A percentile compares a stretch with the other conserved stretches of the same genome.
Conservation (phyloP, 495 filamentous ascomycete genomes). For the Aspergillus affinis region DNA sequence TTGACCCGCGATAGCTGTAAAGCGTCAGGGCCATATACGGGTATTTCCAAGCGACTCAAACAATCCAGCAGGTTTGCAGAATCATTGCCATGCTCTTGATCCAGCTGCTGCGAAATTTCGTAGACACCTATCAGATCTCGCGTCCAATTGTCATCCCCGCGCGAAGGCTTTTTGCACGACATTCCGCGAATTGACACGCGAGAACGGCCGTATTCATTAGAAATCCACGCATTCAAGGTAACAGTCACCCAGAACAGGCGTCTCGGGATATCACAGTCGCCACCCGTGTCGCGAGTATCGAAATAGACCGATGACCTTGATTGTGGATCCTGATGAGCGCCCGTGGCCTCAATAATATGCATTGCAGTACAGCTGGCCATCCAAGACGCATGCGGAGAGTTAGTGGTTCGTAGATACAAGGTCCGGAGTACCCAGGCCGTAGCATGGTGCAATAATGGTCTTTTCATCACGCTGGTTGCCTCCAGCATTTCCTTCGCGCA, state of each 20-base stretch:
- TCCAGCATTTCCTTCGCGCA: conserved; percentile 39
- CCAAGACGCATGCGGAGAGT: conserved; percentile 47
- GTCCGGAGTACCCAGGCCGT: conserved; percentile 47
- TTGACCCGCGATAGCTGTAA: conserved; percentile 6
- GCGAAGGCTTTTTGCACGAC: conserved; percentile 1
- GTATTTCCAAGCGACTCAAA: conserved; percentile 7
- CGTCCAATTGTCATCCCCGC: conserved; percentile 7
- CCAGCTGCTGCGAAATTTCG: conserved; percentile 20
- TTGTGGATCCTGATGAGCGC: conserved; percentile 27
- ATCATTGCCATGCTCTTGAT: conserved; percentile 11
- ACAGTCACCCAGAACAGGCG: conserved; percentile 19
- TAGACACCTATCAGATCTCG: conserved; percentile 11
- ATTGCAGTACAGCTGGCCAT: conserved; percentile 49
- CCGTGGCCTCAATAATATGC: conserved; percentile 50
- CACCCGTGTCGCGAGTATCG: conserved; percentile 22
- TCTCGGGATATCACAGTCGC: conserved; percentile 26
- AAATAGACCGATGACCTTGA: conserved; percentile 1
- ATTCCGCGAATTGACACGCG: conserved; percentile 11
- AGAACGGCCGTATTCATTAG: conserved; percentile 21
- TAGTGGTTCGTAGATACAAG: conserved; percentile 44
- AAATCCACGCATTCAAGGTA: conserved; percentile 22
- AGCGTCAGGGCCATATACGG: conserved; percentile 3
- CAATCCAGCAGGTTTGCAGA: conserved; percentile 6
- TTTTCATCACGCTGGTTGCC: conserved; percentile 17
- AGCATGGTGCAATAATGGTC: conserved; percentile 31